phyloP scores from a whole-genome alignment of 306 rosid species.

The Cicer chorassanicum region DNA sequence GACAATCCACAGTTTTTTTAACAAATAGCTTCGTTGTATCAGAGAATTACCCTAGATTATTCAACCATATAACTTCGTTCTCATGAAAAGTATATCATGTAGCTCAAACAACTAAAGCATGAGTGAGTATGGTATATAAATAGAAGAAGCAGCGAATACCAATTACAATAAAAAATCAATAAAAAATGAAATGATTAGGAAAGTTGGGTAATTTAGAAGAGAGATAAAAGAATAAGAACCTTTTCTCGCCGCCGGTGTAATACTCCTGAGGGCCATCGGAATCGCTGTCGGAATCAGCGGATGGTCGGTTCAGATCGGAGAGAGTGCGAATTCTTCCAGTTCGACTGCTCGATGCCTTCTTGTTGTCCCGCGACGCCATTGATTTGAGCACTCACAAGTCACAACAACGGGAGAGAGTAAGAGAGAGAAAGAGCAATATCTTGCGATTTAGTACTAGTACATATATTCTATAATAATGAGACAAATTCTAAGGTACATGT shows the following conservation, averaged over 20 bases:
- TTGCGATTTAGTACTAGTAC: no score
- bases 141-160: not conserved
- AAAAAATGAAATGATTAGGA: not conserved
- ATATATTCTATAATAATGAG: no score
- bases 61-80: not conserved
- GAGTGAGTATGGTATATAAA: not conserved
- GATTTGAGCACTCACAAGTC: not conserved
- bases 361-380: conserved; percentile 78
- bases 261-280: conserved; percentile 95
- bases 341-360: conserved; percentile 71
- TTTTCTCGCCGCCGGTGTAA: conserved; percentile 97
- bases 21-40: not conserved
- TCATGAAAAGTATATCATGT: not conserved
- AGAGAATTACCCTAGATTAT: not conserved
- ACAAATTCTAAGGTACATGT: no score
- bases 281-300: conserved; percentile 85
- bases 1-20: not conserved
- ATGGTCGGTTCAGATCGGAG: conserved; percentile 84
- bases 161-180: conserved; percentile 19
- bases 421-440: not conserved
- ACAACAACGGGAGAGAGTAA: not conserved
- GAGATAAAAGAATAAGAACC: conserved; percentile 49
- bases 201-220: not conserved
- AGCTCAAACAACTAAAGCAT: conserved; percentile 34
- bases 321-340: conserved; percentile 84